Conservation (phyloP, 805 yeast genomes). For the Wickerhamomyces canadensis region DNA sequence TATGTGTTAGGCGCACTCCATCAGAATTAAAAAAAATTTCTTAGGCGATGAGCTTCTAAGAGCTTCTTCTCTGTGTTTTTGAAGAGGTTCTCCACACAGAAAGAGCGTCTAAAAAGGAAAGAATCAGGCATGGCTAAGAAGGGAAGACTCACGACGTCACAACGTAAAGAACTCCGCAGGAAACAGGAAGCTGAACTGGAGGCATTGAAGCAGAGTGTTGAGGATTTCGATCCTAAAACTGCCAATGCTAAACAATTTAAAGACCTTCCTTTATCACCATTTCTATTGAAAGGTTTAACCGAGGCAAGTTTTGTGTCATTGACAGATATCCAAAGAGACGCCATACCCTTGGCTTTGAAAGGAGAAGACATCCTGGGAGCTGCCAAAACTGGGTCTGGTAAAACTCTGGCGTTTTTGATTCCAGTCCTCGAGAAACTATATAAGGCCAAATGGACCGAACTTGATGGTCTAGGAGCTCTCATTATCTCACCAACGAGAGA, state of each 20-base stretch:
- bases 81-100: too few species aligned
- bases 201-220: constrained; percentile 43
- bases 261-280: constrained; percentile 70
- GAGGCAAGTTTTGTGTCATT: constrained; percentile 72
- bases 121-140: constrained; percentile 31
- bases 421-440: constrained; percentile 72
- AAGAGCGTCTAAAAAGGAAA: too few species aligned
- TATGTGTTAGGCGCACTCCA: too few species aligned
- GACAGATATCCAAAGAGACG: constrained; percentile 81
- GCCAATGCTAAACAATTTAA: constrained; percentile 47
- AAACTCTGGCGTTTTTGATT: constrained; percentile 80
- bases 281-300: constrained; percentile 65
- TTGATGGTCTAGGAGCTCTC: constrained; percentile 53
- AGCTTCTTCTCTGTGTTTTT: too few species aligned
- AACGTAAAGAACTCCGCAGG: constrained; percentile 33
- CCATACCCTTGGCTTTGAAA: constrained; percentile 72
- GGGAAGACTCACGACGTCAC: constrained; percentile 25
- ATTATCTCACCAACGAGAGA: constrained; percentile 69
- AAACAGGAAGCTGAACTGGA: constrained; percentile 32
- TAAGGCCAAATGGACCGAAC: constrained; percentile 33
- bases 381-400: constrained; percentile 96
- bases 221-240: constrained; percentile 44
- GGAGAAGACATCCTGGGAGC: constrained; percentile 93
- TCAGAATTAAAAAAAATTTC: too few species aligned
- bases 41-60: neutral